Conservation (phyloP, 768 basidiomycete genomes). For the Sporobolomyces pararoseus region DNA sequence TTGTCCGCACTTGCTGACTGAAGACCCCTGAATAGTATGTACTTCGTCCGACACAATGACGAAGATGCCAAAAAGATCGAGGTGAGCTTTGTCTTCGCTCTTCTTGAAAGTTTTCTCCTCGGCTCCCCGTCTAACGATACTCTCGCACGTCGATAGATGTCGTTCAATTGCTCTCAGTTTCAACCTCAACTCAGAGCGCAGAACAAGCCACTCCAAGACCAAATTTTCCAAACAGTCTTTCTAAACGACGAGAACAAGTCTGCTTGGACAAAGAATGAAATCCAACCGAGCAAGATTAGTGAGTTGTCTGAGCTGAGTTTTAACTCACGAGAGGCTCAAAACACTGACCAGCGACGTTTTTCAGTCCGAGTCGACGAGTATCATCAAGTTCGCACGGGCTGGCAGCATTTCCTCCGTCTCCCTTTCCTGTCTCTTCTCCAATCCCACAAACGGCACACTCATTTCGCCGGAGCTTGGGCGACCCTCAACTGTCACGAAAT, state of each 20-base stretch:
- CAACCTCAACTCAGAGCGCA: constrained; percentile 42
- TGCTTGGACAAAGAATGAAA: constrained; percentile 51
- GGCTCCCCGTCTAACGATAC: neutral
- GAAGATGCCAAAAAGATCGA: constrained; percentile 49
- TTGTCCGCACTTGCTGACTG: too few relatives aligned
- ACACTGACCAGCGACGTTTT: neutral
- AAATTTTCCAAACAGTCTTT: constrained; percentile 53
- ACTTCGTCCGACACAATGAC: constrained; percentile 50
- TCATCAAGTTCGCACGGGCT: constrained; percentile 49
- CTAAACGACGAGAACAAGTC: constrained; percentile 51
- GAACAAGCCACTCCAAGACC: constrained; percentile 48
- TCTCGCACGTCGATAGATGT: neutral
- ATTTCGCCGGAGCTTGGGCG: constrained; percentile 52
- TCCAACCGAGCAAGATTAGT: constrained; percentile 51
- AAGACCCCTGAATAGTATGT: constrained; percentile 47
- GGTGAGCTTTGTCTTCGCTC: constrained; percentile 46
- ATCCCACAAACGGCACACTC: constrained; percentile 48
- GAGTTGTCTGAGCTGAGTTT: neutral
- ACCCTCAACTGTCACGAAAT: constrained; percentile 46
- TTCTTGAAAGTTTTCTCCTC: too few relatives aligned
- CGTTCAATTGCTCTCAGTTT: constrained; percentile 44
- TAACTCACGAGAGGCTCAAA: neutral
- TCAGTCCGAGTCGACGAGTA: constrained; percentile 50
- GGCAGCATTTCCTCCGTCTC: constrained; percentile 44
- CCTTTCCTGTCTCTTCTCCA: constrained; percentile 50